phyloP scores from a whole-genome alignment of 179 eudicot species.

The Pouteria campechiana region DNA sequence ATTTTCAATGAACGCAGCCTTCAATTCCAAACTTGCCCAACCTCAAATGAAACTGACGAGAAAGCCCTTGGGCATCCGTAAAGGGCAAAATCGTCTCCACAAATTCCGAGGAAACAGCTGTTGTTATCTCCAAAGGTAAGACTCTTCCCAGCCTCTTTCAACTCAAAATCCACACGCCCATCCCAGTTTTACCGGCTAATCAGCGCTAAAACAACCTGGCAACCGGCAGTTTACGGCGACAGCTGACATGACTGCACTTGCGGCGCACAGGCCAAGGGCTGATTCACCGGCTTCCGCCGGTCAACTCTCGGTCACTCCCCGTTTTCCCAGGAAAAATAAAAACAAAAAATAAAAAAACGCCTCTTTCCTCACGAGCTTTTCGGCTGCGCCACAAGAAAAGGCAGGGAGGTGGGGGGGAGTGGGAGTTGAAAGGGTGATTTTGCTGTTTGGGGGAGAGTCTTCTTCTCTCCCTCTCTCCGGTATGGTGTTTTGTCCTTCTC shows the following conservation, averaged over 20 bases:
- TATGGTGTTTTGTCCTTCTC: not conserved
- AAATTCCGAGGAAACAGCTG: too few species aligned
- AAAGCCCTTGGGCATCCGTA: too few species aligned
- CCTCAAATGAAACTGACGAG: too few species aligned
- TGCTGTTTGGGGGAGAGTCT: too few species aligned
- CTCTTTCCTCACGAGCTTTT: slow-evolving; percentile 14
- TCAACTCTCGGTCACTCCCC: not conserved
- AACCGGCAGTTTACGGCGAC: not conserved
- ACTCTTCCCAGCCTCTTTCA: too few species aligned
- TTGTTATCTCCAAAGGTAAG: too few species aligned
- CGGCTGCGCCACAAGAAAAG: slow-evolving; percentile 4
- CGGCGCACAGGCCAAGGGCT: slow-evolving; percentile 8
- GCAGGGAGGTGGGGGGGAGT: not conserved
- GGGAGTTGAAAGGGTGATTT: not conserved
- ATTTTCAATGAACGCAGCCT: too few species aligned
- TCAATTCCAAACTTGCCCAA: too few species aligned
- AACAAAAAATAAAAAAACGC: not conserved
- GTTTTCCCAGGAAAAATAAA: too few species aligned
- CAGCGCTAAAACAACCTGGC: not conserved
- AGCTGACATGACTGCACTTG: slow-evolving; percentile 6
- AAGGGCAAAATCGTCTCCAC: too few species aligned
- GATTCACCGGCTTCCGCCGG: not conserved
- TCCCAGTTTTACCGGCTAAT: not conserved
- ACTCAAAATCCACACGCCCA: too few species aligned
- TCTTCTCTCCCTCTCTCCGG: slow-evolving; percentile 1